Conservation (phyloP, 495 filamentous ascomycete genomes). For the Aspergillus biplanus region DNA sequence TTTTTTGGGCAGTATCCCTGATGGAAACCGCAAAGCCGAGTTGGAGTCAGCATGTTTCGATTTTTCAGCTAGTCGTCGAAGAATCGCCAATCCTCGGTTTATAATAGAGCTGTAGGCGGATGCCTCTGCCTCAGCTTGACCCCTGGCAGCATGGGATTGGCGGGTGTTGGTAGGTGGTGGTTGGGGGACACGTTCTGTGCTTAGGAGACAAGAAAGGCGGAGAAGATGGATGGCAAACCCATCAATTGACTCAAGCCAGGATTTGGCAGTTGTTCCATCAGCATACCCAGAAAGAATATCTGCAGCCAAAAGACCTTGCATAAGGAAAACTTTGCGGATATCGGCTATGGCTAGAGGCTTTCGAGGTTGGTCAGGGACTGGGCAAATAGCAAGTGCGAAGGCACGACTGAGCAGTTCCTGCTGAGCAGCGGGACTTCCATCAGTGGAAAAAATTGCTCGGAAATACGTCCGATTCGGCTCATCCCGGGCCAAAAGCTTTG, state of each 20-base stretch:
- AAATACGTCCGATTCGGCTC: constrained; percentile 89
- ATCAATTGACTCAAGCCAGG: constrained; percentile 84
- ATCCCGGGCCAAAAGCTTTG: constrained; percentile 90
- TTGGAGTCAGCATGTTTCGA: constrained; percentile 62
- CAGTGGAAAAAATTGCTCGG: constrained; percentile 75
- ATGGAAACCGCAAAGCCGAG: constrained; percentile 53
- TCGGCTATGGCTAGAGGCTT: constrained; percentile 68
- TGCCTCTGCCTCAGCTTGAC: constrained; percentile 47
- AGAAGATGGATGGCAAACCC: constrained; percentile 83
- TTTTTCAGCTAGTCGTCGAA: constrained; percentile 72
- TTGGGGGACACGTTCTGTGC: constrained; percentile 56
- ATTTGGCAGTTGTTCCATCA: constrained; percentile 71
- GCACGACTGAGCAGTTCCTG: constrained; percentile 85
- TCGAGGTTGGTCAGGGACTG: constrained; percentile 68
- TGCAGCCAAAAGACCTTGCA: constrained; percentile 89
- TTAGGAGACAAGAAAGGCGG: constrained; percentile 69
- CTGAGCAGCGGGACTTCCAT: constrained; percentile 61
- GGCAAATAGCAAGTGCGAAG: constrained; percentile 85
- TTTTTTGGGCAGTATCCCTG: constrained; percentile 67
- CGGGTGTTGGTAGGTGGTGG: constrained; percentile 33
- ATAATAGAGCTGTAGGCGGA: constrained; percentile 62
- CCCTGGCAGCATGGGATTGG: constrained; percentile 34
- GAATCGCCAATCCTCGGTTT: constrained; percentile 68
- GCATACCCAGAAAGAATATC: constrained; percentile 81
- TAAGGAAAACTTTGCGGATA: constrained; percentile 79